These are phyloP conservation scores for Fusarium illudens DNA, from an alignment of 2,329 filamentous ascomycete species.

Conservation along the genomic window DNA sequence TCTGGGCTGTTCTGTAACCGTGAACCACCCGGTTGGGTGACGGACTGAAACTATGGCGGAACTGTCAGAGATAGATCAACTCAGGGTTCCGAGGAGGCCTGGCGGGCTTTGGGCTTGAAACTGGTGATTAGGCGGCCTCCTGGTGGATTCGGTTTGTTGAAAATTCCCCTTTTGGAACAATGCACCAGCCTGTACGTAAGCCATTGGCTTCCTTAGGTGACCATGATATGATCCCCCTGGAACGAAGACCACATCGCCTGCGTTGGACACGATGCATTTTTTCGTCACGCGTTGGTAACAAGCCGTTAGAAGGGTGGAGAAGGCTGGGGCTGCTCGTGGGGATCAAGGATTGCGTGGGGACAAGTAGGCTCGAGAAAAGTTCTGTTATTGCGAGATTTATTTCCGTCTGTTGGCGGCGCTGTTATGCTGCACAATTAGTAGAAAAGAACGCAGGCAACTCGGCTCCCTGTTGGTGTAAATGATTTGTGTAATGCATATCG, in stretches of 20 bases:
- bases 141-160: not conserved
- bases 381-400: slow-evolving; percentile 17
- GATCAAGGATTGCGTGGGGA: slow-evolving; percentile 29
- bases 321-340: slow-evolving; percentile 22
- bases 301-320: slow-evolving; percentile 27
- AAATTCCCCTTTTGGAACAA: slow-evolving; percentile 4
- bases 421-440: not conserved
- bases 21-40: not conserved
- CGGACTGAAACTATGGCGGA: not conserved
- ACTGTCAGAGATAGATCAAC: not conserved
- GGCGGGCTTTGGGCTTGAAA: not conserved
- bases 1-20: not conserved
- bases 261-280: slow-evolving; percentile 22
- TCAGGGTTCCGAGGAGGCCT: not conserved
- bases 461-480: slow-evolving; percentile 6
- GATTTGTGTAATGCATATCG: slow-evolving; percentile 26
- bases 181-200: slow-evolving; percentile 1
- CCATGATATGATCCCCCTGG: slow-evolving; percentile 28
- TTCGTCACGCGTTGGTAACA: slow-evolving; percentile 25
- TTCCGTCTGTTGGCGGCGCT: not conserved
- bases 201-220: slow-evolving; percentile 1
- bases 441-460: not conserved
- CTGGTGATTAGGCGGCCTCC: slow-evolving; percentile 8
- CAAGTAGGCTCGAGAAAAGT: not conserved
- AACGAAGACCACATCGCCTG: not conserved